Percentiles rank a stretch among this genome's conserved stretches.
Evolutionary conservation across 176 grass and related monocot species (phyloP).

Genomic region (Bothriochloa decipiens): DNA sequence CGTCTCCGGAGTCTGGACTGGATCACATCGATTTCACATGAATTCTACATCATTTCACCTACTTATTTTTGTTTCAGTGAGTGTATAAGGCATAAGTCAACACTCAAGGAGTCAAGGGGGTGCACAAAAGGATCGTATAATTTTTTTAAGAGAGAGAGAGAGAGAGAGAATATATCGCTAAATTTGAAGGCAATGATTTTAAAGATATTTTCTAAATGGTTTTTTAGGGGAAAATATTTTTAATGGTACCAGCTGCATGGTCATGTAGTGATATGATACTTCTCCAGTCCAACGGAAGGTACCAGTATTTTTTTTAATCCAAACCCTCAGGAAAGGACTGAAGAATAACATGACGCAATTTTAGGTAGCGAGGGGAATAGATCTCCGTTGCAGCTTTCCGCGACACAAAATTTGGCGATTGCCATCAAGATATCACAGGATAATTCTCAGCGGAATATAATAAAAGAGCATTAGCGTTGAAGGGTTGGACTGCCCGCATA

Average conservation of each 20-base stretch:
- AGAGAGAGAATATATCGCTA: no score
- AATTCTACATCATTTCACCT: background rate
- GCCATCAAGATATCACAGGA: conserved; percentile 28
- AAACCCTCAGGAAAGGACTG: background rate
- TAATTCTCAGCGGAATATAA: conserved; percentile 35
- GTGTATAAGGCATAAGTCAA: no score
- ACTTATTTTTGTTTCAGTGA: no score
- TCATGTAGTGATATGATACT: background rate
- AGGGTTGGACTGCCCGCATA: background rate
- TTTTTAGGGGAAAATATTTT: no score
- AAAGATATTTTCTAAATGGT: no score
- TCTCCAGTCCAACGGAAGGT: no score
- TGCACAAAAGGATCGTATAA: no score
- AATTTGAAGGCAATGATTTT: no score
- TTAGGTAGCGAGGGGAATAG: conserved; percentile 34
- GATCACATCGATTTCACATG: background rate
- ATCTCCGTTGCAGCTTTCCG: background rate
- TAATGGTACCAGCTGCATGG: background rate
- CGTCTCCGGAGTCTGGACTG: background rate
- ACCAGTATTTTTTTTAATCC: background rate
- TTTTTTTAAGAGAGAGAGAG: no score
- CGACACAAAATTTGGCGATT: conserved; percentile 29
- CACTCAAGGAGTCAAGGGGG: no score
- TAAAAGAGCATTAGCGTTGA: background rate
- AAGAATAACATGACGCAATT: conserved; percentile 44